These are phyloP conservation scores for Spergularia marina DNA, from an alignment of 148 eudicot genomes.

Conservation along the genomic window DNA sequence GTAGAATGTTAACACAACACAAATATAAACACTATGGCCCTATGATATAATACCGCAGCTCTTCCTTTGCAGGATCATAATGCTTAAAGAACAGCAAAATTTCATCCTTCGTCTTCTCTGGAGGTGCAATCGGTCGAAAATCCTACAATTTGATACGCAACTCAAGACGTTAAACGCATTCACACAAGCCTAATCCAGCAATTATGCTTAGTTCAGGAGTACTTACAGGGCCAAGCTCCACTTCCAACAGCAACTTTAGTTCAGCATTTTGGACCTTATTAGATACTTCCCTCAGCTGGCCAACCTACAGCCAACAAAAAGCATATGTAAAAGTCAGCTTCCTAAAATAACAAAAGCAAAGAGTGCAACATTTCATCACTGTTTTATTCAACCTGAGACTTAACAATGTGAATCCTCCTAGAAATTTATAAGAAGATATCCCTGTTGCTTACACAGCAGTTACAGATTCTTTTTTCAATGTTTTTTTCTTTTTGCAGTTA, in stretches of 20 bases:
- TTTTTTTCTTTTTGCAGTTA: too few species aligned
- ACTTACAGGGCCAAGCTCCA: conserved; percentile 64
- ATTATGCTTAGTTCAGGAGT: neutral
- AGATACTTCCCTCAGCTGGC: conserved; percentile 77
- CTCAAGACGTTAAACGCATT: neutral
- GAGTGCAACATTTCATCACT: neutral
- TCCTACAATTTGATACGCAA: conserved; percentile 40
- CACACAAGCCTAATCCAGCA: neutral
- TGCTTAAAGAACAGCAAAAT: conserved; percentile 76
- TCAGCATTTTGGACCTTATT: conserved; percentile 75
- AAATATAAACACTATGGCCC: conserved; percentile 5
- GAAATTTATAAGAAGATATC: neutral
- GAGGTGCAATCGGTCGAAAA: conserved; percentile 58
- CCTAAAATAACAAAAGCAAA: neutral
- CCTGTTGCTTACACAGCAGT: neutral
- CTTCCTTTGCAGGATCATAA: conserved; percentile 80
- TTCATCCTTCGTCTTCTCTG: conserved; percentile 77
- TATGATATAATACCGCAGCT: conserved; percentile 46
- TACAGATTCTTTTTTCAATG: too few species aligned
- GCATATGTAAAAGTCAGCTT: neutral
- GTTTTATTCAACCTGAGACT: neutral
- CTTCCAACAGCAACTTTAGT: conserved; percentile 77
- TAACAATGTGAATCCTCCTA: neutral
- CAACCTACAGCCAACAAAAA: conserved; percentile 49
- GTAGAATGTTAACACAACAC: conserved; percentile 4